These are phyloP conservation scores for Sarocladium kiliense DNA, from an alignment of 2,329 filamentous ascomycete genomes.

Conservation along the genomic window DNA sequence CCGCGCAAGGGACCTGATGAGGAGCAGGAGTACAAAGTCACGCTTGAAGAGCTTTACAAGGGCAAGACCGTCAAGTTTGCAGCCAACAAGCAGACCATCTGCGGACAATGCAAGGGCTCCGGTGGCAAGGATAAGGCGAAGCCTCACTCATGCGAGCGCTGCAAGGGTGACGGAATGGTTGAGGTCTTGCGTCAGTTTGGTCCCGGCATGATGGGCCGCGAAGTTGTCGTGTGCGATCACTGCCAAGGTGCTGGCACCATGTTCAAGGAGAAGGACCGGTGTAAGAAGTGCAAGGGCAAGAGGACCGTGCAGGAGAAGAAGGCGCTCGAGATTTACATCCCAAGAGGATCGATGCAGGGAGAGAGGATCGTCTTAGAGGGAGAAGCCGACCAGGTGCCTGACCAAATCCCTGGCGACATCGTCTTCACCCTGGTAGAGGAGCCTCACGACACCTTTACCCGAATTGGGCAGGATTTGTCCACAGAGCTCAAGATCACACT, in stretches of 20 bases:
- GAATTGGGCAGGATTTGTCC: slow-evolving; percentile 78
- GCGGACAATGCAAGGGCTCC: slow-evolving; percentile 77
- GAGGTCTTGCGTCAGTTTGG: slow-evolving; percentile 79
- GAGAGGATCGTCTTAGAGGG: slow-evolving; percentile 87
- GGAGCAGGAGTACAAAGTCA: slow-evolving; percentile 86
- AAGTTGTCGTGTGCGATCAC: slow-evolving; percentile 72
- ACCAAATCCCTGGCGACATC: slow-evolving; percentile 87
- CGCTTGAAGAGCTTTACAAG: slow-evolving; percentile 93
- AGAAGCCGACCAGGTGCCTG: slow-evolving; percentile 88
- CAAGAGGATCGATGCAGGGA: slow-evolving; percentile 77
- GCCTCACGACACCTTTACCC: slow-evolving; percentile 74
- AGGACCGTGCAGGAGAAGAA: slow-evolving; percentile 85
- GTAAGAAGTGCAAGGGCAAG: slow-evolving; percentile 97
- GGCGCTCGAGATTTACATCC: slow-evolving; percentile 93
- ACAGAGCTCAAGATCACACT: slow-evolving; percentile 78
- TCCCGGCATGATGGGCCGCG: slow-evolving; percentile 78
- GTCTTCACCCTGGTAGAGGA: slow-evolving; percentile 83
- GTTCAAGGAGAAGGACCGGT: slow-evolving; percentile 94
- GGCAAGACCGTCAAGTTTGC: slow-evolving; percentile 97
- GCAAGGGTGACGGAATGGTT: slow-evolving; percentile 73
- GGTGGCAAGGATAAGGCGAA: slow-evolving; percentile 93
- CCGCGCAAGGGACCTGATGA: slow-evolving; percentile 75
- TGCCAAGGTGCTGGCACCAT: slow-evolving; percentile 82
- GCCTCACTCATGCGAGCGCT: slow-evolving; percentile 74
- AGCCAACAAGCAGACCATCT: slow-evolving; percentile 90